phyloP scores from a whole-genome alignment of 306 rosid genomes.

The Malus sieversii region DNA sequence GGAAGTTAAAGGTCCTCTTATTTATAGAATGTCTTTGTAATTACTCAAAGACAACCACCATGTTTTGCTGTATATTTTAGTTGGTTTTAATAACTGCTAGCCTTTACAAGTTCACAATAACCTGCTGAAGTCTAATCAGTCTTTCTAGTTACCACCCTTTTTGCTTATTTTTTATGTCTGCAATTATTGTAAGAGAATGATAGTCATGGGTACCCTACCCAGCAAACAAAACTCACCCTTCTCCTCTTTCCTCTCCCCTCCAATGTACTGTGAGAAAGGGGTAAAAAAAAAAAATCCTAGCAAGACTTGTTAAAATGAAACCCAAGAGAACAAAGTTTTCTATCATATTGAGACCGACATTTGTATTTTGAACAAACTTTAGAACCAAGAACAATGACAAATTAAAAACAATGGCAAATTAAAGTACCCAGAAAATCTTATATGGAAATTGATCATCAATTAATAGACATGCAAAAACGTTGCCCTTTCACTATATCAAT shows the following conservation, averaged over 20 bases:
- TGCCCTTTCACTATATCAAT: constrained; percentile 7
- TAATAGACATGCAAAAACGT: not conserved
- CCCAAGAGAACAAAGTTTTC: not conserved
- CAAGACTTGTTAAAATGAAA: not conserved
- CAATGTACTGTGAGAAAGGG: too few relatives aligned
- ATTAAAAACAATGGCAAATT: not conserved
- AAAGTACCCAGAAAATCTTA: not conserved
- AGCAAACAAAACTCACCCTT: too few relatives aligned
- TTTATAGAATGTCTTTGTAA: not conserved
- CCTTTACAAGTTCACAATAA: not conserved
- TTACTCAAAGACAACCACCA: not conserved
- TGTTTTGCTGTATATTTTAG: not conserved
- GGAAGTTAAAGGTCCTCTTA: not conserved
- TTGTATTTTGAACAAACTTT: not conserved
- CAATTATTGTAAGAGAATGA: not conserved
- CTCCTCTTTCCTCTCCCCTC: too few relatives aligned
- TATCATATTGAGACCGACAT: not conserved
- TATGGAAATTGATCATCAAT: not conserved
- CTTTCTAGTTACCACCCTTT: not conserved
- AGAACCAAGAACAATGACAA: not conserved
- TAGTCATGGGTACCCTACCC: not conserved
- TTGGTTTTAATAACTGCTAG: not conserved
- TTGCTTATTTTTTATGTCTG: not conserved
- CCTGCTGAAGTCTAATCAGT: not conserved
- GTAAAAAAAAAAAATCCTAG: not conserved